phyloP scores from a whole-genome alignment of 2,329 filamentous ascomycete genomes.

The Apiospora hydei region DNA sequence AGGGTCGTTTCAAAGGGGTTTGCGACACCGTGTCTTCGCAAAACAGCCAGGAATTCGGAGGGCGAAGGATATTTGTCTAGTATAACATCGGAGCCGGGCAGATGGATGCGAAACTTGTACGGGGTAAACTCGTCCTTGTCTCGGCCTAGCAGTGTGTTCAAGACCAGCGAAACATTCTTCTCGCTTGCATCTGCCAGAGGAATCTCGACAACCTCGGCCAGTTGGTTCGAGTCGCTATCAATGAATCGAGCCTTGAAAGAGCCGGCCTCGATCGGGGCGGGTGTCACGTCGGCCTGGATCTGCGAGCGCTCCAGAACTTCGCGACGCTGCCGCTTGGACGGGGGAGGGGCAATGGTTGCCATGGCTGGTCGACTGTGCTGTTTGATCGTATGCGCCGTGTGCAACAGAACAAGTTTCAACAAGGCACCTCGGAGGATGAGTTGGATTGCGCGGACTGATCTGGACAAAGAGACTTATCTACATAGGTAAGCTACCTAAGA shows the following conservation, averaged over 20 bases:
- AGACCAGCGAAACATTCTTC: constrained; percentile 85
- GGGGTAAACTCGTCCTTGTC: constrained; percentile 67
- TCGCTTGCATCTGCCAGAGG: constrained; percentile 85
- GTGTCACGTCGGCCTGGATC: constrained; percentile 76
- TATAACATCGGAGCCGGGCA: constrained; percentile 59
- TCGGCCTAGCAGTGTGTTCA: constrained; percentile 84
- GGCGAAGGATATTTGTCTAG: constrained; percentile 62
- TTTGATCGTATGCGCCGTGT: not conserved
- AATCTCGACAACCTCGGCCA: constrained; percentile 75
- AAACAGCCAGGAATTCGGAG: constrained; percentile 58
- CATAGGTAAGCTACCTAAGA: not conserved
- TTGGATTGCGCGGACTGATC: not conserved
- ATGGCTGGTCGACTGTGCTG: constrained; percentile 52
- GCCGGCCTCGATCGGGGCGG: constrained; percentile 73
- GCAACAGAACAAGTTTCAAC: not conserved
- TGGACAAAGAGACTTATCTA: not conserved
- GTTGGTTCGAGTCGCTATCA: constrained; percentile 77
- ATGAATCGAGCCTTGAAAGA: constrained; percentile 88
- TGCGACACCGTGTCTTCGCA: constrained; percentile 63
- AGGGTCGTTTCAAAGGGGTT: constrained; percentile 65
- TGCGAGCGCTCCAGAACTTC: constrained; percentile 75
- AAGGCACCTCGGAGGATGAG: not conserved
- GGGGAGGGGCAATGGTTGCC: constrained; percentile 84
- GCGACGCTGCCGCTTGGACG: constrained; percentile 85
- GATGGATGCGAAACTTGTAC: constrained; percentile 67